Evolutionary conservation across 2,329 filamentous ascomycete species (phyloP), one percentile per base, ranked within the genome.

Genomic region (Aspergillus sp.): DNA sequence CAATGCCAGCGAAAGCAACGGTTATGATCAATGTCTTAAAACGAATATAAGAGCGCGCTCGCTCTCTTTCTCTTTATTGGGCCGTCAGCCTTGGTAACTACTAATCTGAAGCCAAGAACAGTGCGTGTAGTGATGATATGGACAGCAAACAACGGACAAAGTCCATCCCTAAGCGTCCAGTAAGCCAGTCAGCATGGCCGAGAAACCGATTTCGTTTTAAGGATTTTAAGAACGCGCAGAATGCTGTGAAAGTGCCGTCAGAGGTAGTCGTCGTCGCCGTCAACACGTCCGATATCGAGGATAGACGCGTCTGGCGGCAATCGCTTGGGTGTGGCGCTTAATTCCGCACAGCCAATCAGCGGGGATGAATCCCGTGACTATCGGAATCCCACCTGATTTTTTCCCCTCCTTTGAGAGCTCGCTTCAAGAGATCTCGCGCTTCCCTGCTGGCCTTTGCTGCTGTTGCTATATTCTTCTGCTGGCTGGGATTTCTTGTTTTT

Each of bases 291-390:
- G 29, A 7, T 12, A 44, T 7, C 39, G 19, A 8, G 19, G 12
- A 30, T 19, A 42, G 36, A 29, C 35, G 43, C 32, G 35, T 42
- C 29, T 42, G 27, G 53, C 58, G 57, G 39, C 49, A 57, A 58
- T 57, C 57, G 57, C 56, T 56, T 58, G 52, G 49, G 45, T 46
- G 48, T 53, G 54, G 57, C 54, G 57, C 52, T 56, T 58, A 45
- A 19, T 19, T 19, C 34, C 52, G 43, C 48, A 59, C 53, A 55
- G 55, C 49, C 51, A 53, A 47, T 45, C 47, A 54, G 30, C 54
- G 33, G 43, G 48, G 33, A 12, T n/a, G 7, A 33, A 39, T 27
- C 36, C 36, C 36, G 36, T 39, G 36, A 39, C 36, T 19, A 19
- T 12, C 36, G 36, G 26, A 53, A 50, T 56, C 54, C 51, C 52